These are phyloP conservation scores for Cryptosporidium muris DNA, from an alignment of 169 alveolate genomes.

Conservation along the genomic window DNA sequence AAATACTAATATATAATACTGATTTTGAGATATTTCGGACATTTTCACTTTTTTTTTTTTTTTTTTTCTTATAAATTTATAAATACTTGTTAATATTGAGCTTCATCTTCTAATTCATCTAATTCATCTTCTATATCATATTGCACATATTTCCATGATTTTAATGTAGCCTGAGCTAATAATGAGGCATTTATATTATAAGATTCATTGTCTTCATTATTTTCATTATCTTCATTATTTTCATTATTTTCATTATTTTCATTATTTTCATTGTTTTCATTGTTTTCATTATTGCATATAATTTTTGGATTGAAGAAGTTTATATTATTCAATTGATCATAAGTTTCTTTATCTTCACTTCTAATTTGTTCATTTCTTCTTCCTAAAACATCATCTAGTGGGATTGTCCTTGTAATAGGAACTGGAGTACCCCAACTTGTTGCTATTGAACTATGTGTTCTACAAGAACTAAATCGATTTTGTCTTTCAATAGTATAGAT, in stretches of 20 bases:
- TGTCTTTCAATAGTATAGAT: too few species aligned
- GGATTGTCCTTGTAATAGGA: slow-evolving; percentile 67
- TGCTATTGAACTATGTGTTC: slow-evolving; percentile 62
- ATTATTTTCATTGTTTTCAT: background rate
- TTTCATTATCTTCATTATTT: background rate
- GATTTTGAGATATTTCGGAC: background rate
- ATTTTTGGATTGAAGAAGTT: too few species aligned
- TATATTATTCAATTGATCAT: background rate
- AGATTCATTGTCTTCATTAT: slow-evolving; percentile 19
- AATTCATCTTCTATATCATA: slow-evolving; percentile 30
- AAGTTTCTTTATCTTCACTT: background rate
- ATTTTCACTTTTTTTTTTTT: background rate
- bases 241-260: background rate
- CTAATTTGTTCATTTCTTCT: slow-evolving; percentile 18
- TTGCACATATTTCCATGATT: slow-evolving; percentile 52
- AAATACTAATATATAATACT: background rate
- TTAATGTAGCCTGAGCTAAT: slow-evolving; percentile 50
- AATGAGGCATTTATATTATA: background rate
- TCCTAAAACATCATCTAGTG: slow-evolving; percentile 61
- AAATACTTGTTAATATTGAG: background rate
- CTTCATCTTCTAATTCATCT: slow-evolving; percentile 8
- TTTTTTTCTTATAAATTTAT: background rate
- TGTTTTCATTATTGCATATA: background rate
- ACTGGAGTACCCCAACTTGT: slow-evolving; percentile 72
- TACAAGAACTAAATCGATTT: slow-evolving; percentile 54